phyloP scores from a whole-genome alignment of 257 asterid genomes.

The Avicennia marina region DNA sequence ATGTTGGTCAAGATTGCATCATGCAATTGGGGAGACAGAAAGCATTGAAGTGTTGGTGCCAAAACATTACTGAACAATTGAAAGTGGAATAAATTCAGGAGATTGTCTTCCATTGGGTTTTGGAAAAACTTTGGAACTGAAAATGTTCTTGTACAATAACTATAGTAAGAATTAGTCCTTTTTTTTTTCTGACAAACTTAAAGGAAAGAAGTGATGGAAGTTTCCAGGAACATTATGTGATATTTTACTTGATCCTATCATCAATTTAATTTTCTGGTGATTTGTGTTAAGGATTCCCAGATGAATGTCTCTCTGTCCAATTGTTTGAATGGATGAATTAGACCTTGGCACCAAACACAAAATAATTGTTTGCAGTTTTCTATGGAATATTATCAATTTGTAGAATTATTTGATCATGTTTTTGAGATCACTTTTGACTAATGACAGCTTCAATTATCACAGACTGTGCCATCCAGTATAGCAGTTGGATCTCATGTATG shows the following conservation, averaged over 20 bases:
- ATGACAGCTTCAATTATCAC: constrained; percentile 21
- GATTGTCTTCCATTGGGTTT: no score
- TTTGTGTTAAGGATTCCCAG: background rate
- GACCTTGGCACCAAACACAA: background rate
- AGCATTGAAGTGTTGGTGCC: background rate
- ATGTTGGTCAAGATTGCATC: background rate
- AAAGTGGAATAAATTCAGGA: no score
- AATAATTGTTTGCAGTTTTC: background rate
- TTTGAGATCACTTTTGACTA: background rate
- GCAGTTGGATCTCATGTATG: constrained; percentile 89
- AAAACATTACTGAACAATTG: background rate
- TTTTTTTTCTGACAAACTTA: no score
- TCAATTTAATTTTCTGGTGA: background rate
- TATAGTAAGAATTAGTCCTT: no score
- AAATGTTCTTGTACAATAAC: no score
- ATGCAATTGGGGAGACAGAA: background rate
- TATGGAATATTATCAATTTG: background rate
- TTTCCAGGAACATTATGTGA: background rate
- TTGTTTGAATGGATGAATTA: constrained; percentile 6
- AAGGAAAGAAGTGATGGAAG: background rate
- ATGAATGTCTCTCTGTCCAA: background rate
- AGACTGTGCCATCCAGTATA: constrained; percentile 60
- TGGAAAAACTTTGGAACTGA: no score
- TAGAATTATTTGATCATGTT: background rate
- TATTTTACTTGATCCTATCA: background rate